Evolutionary conservation across 176 grass and related monocot genomes (phyloP).

Genomic region (Tillandsia fasciculata): DNA sequence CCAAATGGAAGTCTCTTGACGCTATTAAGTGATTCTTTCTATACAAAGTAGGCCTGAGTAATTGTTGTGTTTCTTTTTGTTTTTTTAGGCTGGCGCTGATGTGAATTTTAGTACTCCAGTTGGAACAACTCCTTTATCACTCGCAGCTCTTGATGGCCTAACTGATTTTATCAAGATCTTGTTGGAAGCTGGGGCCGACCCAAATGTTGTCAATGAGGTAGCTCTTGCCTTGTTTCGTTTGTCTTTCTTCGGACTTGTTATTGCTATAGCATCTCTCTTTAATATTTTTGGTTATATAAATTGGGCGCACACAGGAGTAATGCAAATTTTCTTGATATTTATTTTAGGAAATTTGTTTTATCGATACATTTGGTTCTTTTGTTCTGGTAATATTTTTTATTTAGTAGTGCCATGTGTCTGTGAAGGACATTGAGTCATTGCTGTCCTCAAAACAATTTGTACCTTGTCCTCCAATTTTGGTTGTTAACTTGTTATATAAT

Average conservation of each 20-base stretch:
- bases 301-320: too few relatives aligned
- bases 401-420: too few relatives aligned
- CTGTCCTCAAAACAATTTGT: too few relatives aligned
- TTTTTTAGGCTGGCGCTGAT: constrained; percentile 36
- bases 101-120: constrained; percentile 12
- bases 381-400: background rate
- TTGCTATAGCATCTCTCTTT: background rate
- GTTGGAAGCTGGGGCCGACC: constrained; percentile 33
- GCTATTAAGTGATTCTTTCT: too few relatives aligned
- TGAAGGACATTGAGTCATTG: too few relatives aligned
- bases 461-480: too few relatives aligned
- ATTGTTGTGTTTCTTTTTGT: constrained; percentile 5
- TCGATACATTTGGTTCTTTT: background rate
- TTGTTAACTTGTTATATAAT: too few relatives aligned
- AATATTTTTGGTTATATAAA: too few relatives aligned
- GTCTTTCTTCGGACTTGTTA: constrained; percentile 6
- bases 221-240: constrained; percentile 4
- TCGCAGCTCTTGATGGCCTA: background rate
- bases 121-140: constrained; percentile 7
- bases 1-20: too few relatives aligned
- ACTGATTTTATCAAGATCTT: constrained; percentile 27
- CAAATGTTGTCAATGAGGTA: constrained; percentile 32
- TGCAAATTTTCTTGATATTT: too few relatives aligned
- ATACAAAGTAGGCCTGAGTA: too few relatives aligned
- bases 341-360: too few relatives aligned